Evolutionary conservation across 2,329 filamentous ascomycete genomes (phyloP).

Genomic region (Ceratocystis colombiana): DNA sequence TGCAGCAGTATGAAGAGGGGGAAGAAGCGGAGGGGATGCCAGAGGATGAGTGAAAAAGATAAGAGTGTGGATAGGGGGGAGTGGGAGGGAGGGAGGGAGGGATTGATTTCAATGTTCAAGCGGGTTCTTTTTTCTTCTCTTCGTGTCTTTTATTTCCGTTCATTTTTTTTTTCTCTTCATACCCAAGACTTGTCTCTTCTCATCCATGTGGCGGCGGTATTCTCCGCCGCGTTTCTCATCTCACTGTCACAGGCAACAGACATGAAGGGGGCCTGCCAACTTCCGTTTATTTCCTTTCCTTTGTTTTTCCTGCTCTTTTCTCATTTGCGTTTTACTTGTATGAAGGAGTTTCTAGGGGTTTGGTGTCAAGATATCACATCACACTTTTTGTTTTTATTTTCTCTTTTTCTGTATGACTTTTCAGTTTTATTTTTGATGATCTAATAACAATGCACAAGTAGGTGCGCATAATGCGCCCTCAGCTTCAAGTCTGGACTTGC

Average conservation of each 20-base stretch:
- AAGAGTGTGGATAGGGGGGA: neutral
- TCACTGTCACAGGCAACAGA: neutral
- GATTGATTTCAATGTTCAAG: constrained; percentile 2
- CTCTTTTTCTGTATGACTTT: neutral
- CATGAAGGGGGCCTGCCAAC: neutral
- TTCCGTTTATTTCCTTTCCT: neutral
- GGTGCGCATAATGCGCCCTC: neutral
- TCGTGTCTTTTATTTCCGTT: neutral
- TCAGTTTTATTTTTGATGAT: constrained; percentile 2
- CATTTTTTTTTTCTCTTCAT: neutral
- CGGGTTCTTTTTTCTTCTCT: neutral
- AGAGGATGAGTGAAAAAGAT: constrained; percentile 26
- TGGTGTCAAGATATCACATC: constrained; percentile 11
- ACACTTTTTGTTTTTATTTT: constrained; percentile 3
- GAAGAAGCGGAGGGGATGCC: constrained; percentile 40
- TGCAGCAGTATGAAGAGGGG: constrained; percentile 26
- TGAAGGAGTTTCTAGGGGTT: neutral
- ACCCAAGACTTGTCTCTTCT: neutral
- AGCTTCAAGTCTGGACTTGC: neutral
- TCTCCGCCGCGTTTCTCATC: neutral
- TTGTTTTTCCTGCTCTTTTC: neutral
- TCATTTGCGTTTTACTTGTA: neutral
- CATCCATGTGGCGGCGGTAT: neutral
- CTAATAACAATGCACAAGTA: neutral
- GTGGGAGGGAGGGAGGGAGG: neutral